Base-by-base conservation (phyloP, 805 yeast species). In the Nakazawaea ishiwadae region DNA sequence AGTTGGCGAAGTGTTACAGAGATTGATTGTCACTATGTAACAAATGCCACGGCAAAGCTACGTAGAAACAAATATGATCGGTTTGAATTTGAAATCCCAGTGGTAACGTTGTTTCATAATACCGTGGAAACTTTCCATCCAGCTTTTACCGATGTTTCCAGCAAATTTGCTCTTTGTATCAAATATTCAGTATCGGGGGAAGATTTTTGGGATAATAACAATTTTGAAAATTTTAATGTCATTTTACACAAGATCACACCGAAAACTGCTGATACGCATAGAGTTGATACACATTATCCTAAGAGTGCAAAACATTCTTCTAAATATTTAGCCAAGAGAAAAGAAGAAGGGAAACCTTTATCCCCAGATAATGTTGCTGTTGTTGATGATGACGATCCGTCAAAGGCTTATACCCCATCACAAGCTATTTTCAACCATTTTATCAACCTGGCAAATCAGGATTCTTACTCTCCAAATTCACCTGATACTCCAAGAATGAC, bases 161-260 rank as follows among this genome's bases (percentile, higher is more conserved):
- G 53, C 28, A 46, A 37, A 8, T 46, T 43, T 33, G 61, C 66
- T 33, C 63, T 84, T 50, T 85, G 95, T 52, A 70, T 83, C 31
- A 69, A 73, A 40, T 85, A 75, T 56, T 52, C 55, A 35, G 61
- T 77, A 15, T 58, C 62, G 32, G 70, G 71, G 12, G 51, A 54
- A 34, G 89, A 80, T 49, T 73, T 56, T 53, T 87, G 96, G 96
- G 96, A 87, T 58, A 87, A 84, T 63, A 88, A 87, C 60, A 47
- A 61, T 29, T 54, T 55, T 39, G 56, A 61, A 34, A 87, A 87
- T 61, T 87, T 83, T 59, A 69, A 65, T 32, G 60, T 87, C 14
- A 58, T 58, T 29, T 69, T 77, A 45, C 62, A 58, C 17, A 59
- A 59, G 45, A 48, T 37, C 50, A 12, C 40, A 44, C 32, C 37